Base-by-base conservation (phyloP, 352 stramenopile species). In the Elongisporangium prolatum region DNA sequence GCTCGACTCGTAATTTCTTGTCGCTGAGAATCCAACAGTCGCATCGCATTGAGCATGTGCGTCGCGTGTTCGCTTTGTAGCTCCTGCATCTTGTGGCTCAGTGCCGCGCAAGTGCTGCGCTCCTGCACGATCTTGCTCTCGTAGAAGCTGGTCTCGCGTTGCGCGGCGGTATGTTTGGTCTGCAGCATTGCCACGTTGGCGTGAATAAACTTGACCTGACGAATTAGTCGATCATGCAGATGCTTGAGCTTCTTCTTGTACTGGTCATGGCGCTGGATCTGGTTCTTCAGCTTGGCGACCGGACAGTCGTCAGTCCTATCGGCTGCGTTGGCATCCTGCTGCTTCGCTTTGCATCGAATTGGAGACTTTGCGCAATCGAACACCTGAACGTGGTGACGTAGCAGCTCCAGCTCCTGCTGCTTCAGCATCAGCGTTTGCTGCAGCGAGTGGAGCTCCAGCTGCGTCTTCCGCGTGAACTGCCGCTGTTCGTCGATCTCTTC, bases 401-500 rank as follows among this genome's bases (percentile, higher is more conserved):
- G 59, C 11, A 75, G 64, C 24, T 68, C 47, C 0, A 84, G 54
- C 37, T 87, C 74, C 40, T 75, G 62, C 38, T 68, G 52, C 22
- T 75, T 82, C 17, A 67, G 40, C 4, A 28, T 24, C 16, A 77
- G 67, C 21, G 66, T 53, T 4, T 66, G 52, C n/a, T 82, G 64
- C 10, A 85, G 44, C 21, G 68, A 64, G n/a, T 83, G 73, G 16
- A 76, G 65, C 49, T 85, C 67, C 6, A 65, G 71, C 48, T 86
- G 74, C 0, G 74, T 73, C 3, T 77, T 65, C 1, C 70, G 60
- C 1, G 73, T 85, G 8, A 86, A 64, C 14, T 56, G 54, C 18
- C 79, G 71, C 60, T 89, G 79, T 20, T 69, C 69, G 51, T 77
- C 67, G 44, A 87, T 81, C 57, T 89, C 79, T 53, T 89, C 71